Evolutionary conservation across 2,329 filamentous ascomycete species (phyloP).

Genomic region (Zymoseptoria passerinii): DNA sequence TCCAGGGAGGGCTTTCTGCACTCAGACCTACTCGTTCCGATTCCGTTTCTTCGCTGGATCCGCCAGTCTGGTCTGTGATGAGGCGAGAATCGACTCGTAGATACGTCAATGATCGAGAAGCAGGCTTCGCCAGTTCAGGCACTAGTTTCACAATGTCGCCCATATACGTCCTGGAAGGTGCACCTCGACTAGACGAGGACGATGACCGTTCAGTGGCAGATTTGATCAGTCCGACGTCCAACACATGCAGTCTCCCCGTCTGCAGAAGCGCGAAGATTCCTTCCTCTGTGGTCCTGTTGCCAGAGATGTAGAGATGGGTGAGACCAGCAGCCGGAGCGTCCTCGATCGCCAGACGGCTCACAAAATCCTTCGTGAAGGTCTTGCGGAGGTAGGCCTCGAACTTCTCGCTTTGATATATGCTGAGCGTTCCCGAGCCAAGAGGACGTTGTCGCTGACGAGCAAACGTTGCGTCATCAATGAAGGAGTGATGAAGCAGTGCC

Average conservation of each 20-base stretch:
- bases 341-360: conserved; percentile 48
- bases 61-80: conserved; percentile 38
- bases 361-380: conserved; percentile 42
- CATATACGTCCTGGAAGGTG: not conserved
- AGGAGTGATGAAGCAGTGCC: conserved; percentile 44
- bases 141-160: conserved; percentile 46
- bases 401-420: conserved; percentile 37
- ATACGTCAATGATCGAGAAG: conserved; percentile 43
- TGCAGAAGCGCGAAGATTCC: conserved; percentile 46
- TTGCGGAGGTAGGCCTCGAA: conserved; percentile 47
- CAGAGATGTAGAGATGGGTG: conserved; percentile 52
- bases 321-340: conserved; percentile 47
- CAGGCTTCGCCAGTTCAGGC: conserved; percentile 41
- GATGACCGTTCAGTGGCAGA: not conserved
- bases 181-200: conserved; percentile 11
- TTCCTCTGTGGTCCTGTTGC: conserved; percentile 49
- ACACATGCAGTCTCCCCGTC: conserved; percentile 44
- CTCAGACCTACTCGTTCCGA: no score
- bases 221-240: conserved; percentile 47
- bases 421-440: conserved; percentile 31
- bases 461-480: conserved; percentile 23
- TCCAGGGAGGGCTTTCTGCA: not conserved
- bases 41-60: not conserved
- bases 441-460: conserved; percentile 19
- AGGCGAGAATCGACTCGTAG: conserved; percentile 49